Conservation (phyloP, 2,329 filamentous ascomycete genomes). For the Coniochaeta ligniaria region DNA sequence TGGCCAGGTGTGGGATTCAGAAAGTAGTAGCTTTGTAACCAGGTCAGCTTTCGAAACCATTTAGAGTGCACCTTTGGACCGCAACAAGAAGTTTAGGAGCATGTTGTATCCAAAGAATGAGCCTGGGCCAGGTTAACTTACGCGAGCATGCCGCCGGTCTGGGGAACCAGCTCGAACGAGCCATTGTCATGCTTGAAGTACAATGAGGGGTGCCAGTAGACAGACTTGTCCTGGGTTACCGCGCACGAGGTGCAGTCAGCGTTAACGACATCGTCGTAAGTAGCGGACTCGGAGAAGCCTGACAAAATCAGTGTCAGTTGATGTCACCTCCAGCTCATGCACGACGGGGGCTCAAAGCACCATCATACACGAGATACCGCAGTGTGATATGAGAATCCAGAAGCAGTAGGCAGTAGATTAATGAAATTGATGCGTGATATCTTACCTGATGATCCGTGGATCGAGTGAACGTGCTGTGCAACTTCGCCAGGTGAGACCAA, state of each 20-base stretch:
- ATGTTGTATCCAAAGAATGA: background rate
- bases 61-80: background rate
- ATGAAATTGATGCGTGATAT: conserved; percentile 11
- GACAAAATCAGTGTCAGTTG: conserved; percentile 2
- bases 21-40: conserved; percentile 67
- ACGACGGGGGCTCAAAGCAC: background rate
- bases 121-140: conserved; percentile 39
- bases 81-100: background rate
- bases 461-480: conserved; percentile 63
- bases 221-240: conserved; percentile 76
- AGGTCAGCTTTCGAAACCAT: background rate
- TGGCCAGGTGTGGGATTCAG: conserved; percentile 47
- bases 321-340: background rate
- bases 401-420: no score
- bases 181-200: conserved; percentile 70
- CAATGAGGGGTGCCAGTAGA: conserved; percentile 75
- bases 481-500: conserved; percentile 55
- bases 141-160: conserved; percentile 80
- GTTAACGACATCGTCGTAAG: conserved; percentile 46
- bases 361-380: background rate
- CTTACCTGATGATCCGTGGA: conserved; percentile 73
- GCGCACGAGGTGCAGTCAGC: conserved; percentile 74
- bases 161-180: conserved; percentile 59
- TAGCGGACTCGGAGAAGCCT: conserved; percentile 60
- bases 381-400: no score